Base-by-base conservation (phyloP, 2,329 filamentous ascomycete species). In the Cladophialophora carrionii region DNA sequence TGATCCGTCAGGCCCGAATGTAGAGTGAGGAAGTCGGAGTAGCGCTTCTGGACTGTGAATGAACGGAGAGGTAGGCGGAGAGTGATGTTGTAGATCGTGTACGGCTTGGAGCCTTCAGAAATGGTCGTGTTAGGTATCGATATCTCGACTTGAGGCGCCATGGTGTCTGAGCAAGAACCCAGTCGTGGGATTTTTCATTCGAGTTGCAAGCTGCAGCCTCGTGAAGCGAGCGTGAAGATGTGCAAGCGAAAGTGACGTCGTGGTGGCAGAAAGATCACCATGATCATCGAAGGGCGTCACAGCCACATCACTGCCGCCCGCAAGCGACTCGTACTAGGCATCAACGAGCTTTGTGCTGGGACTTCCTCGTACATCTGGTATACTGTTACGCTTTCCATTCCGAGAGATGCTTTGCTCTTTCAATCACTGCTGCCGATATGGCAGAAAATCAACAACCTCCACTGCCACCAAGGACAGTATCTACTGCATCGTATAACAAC, bases 11-110 rank as follows among this genome's bases (percentile, higher is more conserved):
- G 78, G 1, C 79, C 75, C 3, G 75, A 74, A 75, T 89, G 81
- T 62, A 89, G 83, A 61, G 79, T 72, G 51, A 78, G 74, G 75
- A 89, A 89, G 75, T 88, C 86, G 58, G 85, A 87, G 78, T 88
- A 89, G 70, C 87, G 85, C 74, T 88, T 88, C 53, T 80, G 80
- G 62, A 87, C 76, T 51, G 81, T 84, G 70, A 84, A 84, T 56
- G 84, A 83, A 61, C 85, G 83, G 34, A 88, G 81, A 0, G 86
- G 86, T 22, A 88, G 83, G 49, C 85, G 82, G 69, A 88, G 80
- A 59, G 81, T 80, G 73, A 89, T 82, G 69, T 86, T 84, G 77
- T 88, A 89, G 71, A 84, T 74, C 0, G 86, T 88, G 76, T 84
- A 85, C 2, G 84, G 79, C 70, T 86, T 86, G 61, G 79, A 74